Evolutionary conservation across 306 rosid species (phyloP).

Genomic region (Echinosophora koreensis): DNA sequence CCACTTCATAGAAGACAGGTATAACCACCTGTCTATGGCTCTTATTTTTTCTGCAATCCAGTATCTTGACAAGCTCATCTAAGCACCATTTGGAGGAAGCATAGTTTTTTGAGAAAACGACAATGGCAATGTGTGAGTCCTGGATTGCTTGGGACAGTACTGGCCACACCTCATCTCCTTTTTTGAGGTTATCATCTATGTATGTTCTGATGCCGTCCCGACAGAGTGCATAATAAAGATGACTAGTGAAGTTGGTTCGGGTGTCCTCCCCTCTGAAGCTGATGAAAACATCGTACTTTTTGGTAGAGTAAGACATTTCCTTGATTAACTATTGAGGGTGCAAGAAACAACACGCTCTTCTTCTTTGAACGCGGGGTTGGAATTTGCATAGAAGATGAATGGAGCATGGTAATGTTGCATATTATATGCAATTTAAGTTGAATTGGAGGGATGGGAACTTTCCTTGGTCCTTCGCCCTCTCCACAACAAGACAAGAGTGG

Average conservation of each 20-base stretch:
- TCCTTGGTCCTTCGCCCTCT: not conserved
- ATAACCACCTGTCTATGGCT: not conserved
- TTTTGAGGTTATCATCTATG: not conserved
- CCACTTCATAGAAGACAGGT: slow-evolving; percentile 6
- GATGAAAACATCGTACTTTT: not conserved
- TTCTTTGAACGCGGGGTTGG: too few relatives aligned
- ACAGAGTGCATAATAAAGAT: not conserved
- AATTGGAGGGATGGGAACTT: too few relatives aligned
- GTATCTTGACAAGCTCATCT: not conserved
- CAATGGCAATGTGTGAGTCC: not conserved
- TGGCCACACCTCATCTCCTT: not conserved
- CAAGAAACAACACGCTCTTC: too few relatives aligned
- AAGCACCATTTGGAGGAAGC: not conserved
- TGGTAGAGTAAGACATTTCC: not conserved
- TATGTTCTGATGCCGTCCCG: not conserved
- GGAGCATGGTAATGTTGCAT: too few relatives aligned
- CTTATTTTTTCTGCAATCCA: not conserved
- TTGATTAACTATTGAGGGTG: too few relatives aligned
- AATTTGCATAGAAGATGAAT: too few relatives aligned
- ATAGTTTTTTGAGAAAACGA: not conserved
- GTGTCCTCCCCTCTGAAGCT: not conserved
- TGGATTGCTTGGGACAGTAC: not conserved
- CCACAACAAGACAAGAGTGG: not conserved
- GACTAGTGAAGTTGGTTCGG: not conserved
- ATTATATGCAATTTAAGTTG: too few relatives aligned